Base-by-base conservation (phyloP, 1,284 basidiomycete species). In the Apiotrichum veenhuisii region DNA sequence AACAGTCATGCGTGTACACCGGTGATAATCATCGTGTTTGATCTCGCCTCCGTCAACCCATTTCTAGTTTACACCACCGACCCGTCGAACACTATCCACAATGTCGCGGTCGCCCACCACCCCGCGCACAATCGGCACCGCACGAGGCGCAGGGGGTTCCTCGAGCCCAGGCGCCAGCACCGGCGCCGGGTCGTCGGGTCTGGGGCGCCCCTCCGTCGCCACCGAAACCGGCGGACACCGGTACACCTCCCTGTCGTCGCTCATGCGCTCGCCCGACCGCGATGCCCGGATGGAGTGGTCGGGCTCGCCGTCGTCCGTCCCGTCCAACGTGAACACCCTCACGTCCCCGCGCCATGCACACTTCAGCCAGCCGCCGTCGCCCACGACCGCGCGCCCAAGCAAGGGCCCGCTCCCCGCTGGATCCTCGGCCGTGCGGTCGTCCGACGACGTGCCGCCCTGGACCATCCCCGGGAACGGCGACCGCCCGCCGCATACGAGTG, bases 181-280 rank as follows among this genome's bases (percentile, higher is more conserved):
- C 7, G 30, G 30, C 30, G 7, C 30, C 30, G 30, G 30, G 30
- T n/a, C n/a, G n/a, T n/a, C n/a, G n/a, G 30, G 30, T 7, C 7
- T 30, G 7, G 30, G 30, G 5, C 30, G 30, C 12, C 30, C 30
- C 30, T 30, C 30, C 30, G 12, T 30, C 30, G 30, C 30, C 30
- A 30, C 30, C 30, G 30, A 30, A 5, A 30, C 30, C 12, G 30
- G 30, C 5, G 30, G 30, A 30, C 30, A 46, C n/a, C 33, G 46
- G 1, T 73, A 69, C 59, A 73, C 72, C 5, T 71, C 70, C 0
- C 60, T 73, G 45, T 67, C 70, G 25, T 64, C 68, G 4, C 57
- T 73, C 22, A 58, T 72, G 18, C 47, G 55, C 26, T 58, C 63
- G 8, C 45, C 51, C 8, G 44, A 50, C 14, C 41, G 40, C 3